These are phyloP conservation scores for Acanthamoeba lenticulata DNA, from an alignment of 208 protist species.

Conservation along the genomic window DNA sequence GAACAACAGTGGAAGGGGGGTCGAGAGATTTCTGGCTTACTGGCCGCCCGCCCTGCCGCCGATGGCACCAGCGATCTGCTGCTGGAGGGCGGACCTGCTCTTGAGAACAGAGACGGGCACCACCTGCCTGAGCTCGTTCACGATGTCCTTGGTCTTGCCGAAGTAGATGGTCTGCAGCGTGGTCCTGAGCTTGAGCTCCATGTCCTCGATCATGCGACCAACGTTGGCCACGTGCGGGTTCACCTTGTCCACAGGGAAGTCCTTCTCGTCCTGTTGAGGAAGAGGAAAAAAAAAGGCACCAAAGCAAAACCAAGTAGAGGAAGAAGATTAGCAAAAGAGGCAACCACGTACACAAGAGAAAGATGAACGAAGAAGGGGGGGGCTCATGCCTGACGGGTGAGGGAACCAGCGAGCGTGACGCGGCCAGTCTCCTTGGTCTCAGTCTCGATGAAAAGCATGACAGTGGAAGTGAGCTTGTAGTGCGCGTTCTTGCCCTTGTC, in stretches of 20 bases:
- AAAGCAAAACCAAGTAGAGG: too few relatives aligned
- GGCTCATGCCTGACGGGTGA: slow-evolving; percentile 84
- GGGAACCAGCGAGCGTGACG: slow-evolving; percentile 84
- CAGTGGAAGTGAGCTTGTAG: slow-evolving; percentile 91
- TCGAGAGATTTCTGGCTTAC: background rate
- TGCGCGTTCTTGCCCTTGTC: slow-evolving; percentile 74
- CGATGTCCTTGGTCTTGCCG: slow-evolving; percentile 89
- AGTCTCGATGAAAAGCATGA: slow-evolving; percentile 87
- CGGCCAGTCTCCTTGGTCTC: slow-evolving; percentile 77
- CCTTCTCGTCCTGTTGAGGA: slow-evolving; percentile 77
- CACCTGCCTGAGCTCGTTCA: slow-evolving; percentile 81
- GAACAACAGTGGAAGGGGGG: background rate
- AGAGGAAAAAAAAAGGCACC: background rate
- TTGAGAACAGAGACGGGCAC: slow-evolving; percentile 46
- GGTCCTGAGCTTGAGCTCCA: slow-evolving; percentile 86
- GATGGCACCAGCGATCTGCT: slow-evolving; percentile 58
- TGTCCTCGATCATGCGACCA: slow-evolving; percentile 89
- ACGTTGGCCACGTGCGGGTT: slow-evolving; percentile 87
- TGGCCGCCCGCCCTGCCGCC: slow-evolving; percentile 49
- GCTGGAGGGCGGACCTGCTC: slow-evolving; percentile 63
- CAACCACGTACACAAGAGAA: background rate
- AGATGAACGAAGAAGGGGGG: background rate
- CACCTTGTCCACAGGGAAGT: slow-evolving; percentile 72
- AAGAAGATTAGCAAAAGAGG: background rate
- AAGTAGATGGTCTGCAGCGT: slow-evolving; percentile 89